A percentile compares a stretch with the other conserved stretches of the same genome.
These are phyloP conservation scores for Arthrobotrys pseudoclavata DNA, from an alignment of 2,329 filamentous ascomycete species.

Conservation along the genomic window DNA sequence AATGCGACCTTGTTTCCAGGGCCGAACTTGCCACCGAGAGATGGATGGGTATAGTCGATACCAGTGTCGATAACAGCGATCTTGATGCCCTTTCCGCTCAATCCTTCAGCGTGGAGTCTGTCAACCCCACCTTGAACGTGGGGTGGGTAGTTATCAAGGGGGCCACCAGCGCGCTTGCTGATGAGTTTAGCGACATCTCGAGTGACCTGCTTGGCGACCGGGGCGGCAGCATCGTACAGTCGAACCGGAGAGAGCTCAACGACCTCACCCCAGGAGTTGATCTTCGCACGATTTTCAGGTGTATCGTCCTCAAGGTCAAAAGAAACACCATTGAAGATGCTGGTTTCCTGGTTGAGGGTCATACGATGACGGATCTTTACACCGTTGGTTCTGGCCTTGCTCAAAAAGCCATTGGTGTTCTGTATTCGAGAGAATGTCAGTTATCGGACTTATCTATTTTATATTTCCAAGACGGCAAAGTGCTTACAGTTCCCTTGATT, in stretches of 20 bases:
- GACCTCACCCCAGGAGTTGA: constrained; percentile 55
- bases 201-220: constrained; percentile 40
- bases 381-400: constrained; percentile 42
- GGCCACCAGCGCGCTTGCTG: constrained; percentile 27
- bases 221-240: constrained; percentile 45
- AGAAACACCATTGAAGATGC: constrained; percentile 58
- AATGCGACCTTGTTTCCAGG: constrained; percentile 61
- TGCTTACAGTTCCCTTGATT: constrained; percentile 58
- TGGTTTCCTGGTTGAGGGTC: constrained; percentile 56
- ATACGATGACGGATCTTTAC: constrained; percentile 54
- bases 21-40: constrained; percentile 62
- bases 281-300: constrained; percentile 54
- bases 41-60: constrained; percentile 62
- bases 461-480: constrained; percentile 16
- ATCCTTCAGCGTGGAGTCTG: constrained; percentile 50
- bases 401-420: constrained; percentile 52
- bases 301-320: constrained; percentile 58
- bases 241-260: constrained; percentile 55
- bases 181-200: constrained; percentile 46
- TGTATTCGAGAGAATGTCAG: constrained; percentile 27
- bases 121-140: constrained; percentile 54
- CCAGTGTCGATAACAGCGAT: constrained; percentile 62
- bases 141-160: constrained; percentile 40
- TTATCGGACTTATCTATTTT: constrained; percentile 14
- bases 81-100: constrained; percentile 49